These are phyloP conservation scores for Trichothecium roseum DNA, from an alignment of 2,329 filamentous ascomycete species.

Conservation along the genomic window DNA sequence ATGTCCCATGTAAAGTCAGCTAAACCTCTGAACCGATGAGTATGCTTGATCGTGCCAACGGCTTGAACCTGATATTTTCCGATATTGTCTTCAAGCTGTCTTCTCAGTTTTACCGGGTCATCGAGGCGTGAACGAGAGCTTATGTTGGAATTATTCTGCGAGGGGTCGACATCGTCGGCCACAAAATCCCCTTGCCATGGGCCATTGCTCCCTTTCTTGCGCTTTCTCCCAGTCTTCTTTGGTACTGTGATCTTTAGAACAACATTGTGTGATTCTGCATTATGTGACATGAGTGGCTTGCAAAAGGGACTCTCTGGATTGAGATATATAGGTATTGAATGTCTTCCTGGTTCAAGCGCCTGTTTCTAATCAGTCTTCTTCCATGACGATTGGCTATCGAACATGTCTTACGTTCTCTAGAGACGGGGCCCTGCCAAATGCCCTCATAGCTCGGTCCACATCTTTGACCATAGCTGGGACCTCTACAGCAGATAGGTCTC, in stretches of 20 bases:
- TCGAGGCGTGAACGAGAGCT: slow-evolving; percentile 38
- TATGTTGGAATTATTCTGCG: slow-evolving; percentile 14
- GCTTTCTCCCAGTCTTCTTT: slow-evolving; percentile 74
- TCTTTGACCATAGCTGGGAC: slow-evolving; percentile 32
- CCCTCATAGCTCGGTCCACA: slow-evolving; percentile 29
- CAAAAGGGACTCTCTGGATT: slow-evolving; percentile 71
- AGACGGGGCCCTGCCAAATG: slow-evolving; percentile 27
- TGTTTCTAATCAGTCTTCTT: slow-evolving; percentile 11
- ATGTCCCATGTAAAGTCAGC: slow-evolving; percentile 82
- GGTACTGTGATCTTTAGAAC: slow-evolving; percentile 81
- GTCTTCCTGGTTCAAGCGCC: slow-evolving; percentile 37
- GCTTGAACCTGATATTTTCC: slow-evolving; percentile 57
- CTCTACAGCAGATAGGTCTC: slow-evolving; percentile 28
- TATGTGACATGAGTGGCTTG: slow-evolving; percentile 68
- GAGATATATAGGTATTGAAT: slow-evolving; percentile 59
- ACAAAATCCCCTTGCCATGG: slow-evolving; percentile 44
- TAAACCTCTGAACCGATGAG: slow-evolving; percentile 78
- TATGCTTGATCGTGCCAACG: slow-evolving; percentile 64
- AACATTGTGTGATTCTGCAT: slow-evolving; percentile 68
- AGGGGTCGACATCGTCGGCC: slow-evolving; percentile 13
- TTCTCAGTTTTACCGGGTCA: slow-evolving; percentile 43
- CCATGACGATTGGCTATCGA: neutral
- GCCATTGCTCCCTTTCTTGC: slow-evolving; percentile 66
- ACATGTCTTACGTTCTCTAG: slow-evolving; percentile 24
- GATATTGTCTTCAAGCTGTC: slow-evolving; percentile 60